Evolutionary conservation across 2,329 filamentous ascomycete genomes (phyloP).

Genomic region (Ascochyta fabae): DNA sequence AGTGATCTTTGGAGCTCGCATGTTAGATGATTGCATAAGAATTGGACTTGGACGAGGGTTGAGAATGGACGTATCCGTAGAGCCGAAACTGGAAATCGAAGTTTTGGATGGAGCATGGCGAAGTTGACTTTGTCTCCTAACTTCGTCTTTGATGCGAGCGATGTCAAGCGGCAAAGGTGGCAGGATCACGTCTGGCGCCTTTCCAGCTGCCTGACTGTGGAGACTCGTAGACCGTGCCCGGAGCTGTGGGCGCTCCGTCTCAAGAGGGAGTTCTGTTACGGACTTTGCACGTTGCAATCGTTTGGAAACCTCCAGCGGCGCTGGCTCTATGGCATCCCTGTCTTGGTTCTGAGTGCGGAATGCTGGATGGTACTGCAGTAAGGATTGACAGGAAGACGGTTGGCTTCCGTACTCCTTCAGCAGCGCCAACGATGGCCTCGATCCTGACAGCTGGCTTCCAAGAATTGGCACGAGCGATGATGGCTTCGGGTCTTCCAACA

Average conservation of each 20-base stretch:
- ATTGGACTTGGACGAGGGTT: slow-evolving; percentile 47
- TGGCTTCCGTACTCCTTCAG: slow-evolving; percentile 28
- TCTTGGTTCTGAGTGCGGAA: slow-evolving; percentile 28
- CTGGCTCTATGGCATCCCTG: neutral
- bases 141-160: slow-evolving; percentile 34
- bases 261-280: slow-evolving; percentile 28
- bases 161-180: slow-evolving; percentile 51
- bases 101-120: slow-evolving; percentile 44
- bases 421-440: slow-evolving; percentile 17
- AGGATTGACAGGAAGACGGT: slow-evolving; percentile 34
- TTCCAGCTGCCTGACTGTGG: slow-evolving; percentile 39
- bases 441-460: slow-evolving; percentile 14
- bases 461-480: slow-evolving; percentile 36
- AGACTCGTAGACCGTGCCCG: slow-evolving; percentile 37
- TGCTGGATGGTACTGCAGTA: slow-evolving; percentile 38
- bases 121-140: slow-evolving; percentile 31
- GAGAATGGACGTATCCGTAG: slow-evolving; percentile 51
- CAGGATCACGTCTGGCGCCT: slow-evolving; percentile 50
- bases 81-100: slow-evolving; percentile 51
- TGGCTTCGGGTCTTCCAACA: slow-evolving; percentile 50
- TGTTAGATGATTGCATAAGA: slow-evolving; percentile 29
- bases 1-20: slow-evolving; percentile 44
- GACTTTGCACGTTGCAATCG: slow-evolving; percentile 36
- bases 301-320: slow-evolving; percentile 13
- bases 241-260: slow-evolving; percentile 24